phyloP scores from a whole-genome alignment of 345 rosid genomes.

The Camelina sativa region DNA sequence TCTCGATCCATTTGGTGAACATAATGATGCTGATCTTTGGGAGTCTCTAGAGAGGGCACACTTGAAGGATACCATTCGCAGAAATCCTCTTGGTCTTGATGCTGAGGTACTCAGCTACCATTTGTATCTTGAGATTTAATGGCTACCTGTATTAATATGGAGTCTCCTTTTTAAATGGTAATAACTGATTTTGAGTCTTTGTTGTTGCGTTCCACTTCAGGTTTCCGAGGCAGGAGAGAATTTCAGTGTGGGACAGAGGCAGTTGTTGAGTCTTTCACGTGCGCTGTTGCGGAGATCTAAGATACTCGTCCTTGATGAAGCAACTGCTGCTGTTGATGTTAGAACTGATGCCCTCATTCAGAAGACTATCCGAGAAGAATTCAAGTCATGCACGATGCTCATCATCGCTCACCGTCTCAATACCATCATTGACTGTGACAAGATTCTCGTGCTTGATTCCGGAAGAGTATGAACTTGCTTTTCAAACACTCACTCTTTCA shows the following conservation, averaged over 20 bases:
- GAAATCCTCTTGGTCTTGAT: slow-evolving; percentile 49
- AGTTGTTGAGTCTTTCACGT: slow-evolving; percentile 82
- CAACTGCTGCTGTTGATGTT: slow-evolving; percentile 89
- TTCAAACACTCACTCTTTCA: slow-evolving; percentile 14
- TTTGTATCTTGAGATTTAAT: slow-evolving; percentile 58
- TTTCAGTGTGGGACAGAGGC: slow-evolving; percentile 96
- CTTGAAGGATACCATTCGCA: slow-evolving; percentile 43
- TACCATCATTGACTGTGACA: slow-evolving; percentile 80
- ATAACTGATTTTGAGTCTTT: neutral
- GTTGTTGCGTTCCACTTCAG: slow-evolving; percentile 41
- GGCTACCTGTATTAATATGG: slow-evolving; percentile 21
- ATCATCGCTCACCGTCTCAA: slow-evolving; percentile 90
- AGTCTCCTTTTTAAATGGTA: neutral
- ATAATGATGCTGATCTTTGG: slow-evolving; percentile 76
- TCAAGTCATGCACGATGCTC: slow-evolving; percentile 74
- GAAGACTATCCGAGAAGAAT: slow-evolving; percentile 72
- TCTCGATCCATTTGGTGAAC: slow-evolving; percentile 79
- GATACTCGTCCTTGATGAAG: slow-evolving; percentile 80
- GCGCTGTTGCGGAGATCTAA: slow-evolving; percentile 69
- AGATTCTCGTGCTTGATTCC: slow-evolving; percentile 80
- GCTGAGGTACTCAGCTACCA: slow-evolving; percentile 51
- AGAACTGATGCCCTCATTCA: slow-evolving; percentile 83
- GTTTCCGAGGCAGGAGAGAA: slow-evolving; percentile 91
- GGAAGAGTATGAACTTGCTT: slow-evolving; percentile 50
- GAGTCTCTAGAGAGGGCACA: slow-evolving; percentile 47